Conservation (phyloP, 768 basidiomycete species). For the Lactarius tabidus region DNA sequence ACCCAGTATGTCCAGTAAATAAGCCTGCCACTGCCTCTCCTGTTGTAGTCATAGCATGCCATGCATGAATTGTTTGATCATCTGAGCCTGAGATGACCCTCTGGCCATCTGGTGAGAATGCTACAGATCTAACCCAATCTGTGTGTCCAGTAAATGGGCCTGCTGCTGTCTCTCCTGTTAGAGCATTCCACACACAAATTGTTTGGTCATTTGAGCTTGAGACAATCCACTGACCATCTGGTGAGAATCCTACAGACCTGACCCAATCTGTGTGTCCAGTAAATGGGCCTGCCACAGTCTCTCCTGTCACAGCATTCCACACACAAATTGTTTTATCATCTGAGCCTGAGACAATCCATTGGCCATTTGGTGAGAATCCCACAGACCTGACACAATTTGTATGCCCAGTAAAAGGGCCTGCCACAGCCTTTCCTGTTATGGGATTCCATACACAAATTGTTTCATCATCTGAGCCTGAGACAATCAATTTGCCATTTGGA, state of each 20-base stretch:
- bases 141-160: too few relatives aligned
- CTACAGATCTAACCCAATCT: too few relatives aligned
- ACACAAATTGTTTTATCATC: too few relatives aligned
- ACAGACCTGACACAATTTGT: not conserved
- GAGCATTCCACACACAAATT: not conserved
- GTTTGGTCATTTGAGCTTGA: not conserved
- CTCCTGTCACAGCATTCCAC: too few relatives aligned
- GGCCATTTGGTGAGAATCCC: slow-evolving; percentile 1
- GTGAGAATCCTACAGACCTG: not conserved
- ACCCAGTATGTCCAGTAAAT: too few relatives aligned
- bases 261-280: not conserved
- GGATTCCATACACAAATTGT: not conserved
- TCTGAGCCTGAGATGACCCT: too few relatives aligned
- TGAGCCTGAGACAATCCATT: slow-evolving; percentile 32
- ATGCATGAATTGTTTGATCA: too few relatives aligned
- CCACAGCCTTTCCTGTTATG: not conserved
- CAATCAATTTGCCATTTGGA: not conserved
- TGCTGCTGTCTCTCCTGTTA: too few relatives aligned
- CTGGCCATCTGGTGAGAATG: too few relatives aligned
- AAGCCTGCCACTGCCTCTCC: too few relatives aligned
- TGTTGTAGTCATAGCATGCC: not conserved
- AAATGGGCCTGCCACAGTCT: not conserved
- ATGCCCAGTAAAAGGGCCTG: not conserved
- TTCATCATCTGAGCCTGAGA: not conserved
- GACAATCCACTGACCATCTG: not conserved